Evolutionary conservation across 2,329 filamentous ascomycete genomes (phyloP), one percentile per base, ranked within the genome.

Genomic region (Tolypocladium capitatum): DNA sequence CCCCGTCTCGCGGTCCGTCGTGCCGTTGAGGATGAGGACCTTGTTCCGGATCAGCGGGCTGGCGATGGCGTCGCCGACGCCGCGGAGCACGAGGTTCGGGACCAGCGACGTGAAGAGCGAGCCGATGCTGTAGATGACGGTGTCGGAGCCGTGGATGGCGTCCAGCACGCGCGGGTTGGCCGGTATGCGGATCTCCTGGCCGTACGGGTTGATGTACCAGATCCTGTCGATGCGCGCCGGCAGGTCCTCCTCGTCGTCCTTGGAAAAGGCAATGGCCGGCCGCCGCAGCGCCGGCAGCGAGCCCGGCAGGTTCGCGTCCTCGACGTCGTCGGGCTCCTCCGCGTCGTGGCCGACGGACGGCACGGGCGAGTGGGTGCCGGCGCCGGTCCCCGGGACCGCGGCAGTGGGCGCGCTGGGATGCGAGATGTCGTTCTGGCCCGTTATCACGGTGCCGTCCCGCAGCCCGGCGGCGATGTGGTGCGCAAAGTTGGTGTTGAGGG

Each of bases 131-230:
- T 95, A 97, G 42, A 97, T 78, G 9, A 96, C 73, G 1, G 80
- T 82, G 48, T 80, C 75, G 0, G 85, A 76, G 2, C 69, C 67
- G 16, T 70, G 68, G 1, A 97, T 63, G 0, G 87, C 80, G 8
- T 80, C 75, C 0, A 94, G 57, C 0, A 91, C 87, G 45, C 87
- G 81, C 0, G 88, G 82, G 58, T 95, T 97, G 2, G 88, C 85
- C 0, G 82, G 76, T 0, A 90, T 86, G 18, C 83, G 80, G 55
- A 97, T 96, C 65, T 96, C 90, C 61, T 96, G 88, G n/a, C 91
- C 91, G 63, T 96, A 97, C 0, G 91, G 91, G 60, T 96, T 97
- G 68, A 97, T 97, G 69, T 97, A 97, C 88, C 89, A 97, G 31
- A 97, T 75, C 2, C 90, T 71, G 47, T 82, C 73, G 55, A 97